These are phyloP conservation scores for Mortierella sp. DNA, from an alignment of 371 early-diverging fungal species.

Conservation along the genomic window DNA sequence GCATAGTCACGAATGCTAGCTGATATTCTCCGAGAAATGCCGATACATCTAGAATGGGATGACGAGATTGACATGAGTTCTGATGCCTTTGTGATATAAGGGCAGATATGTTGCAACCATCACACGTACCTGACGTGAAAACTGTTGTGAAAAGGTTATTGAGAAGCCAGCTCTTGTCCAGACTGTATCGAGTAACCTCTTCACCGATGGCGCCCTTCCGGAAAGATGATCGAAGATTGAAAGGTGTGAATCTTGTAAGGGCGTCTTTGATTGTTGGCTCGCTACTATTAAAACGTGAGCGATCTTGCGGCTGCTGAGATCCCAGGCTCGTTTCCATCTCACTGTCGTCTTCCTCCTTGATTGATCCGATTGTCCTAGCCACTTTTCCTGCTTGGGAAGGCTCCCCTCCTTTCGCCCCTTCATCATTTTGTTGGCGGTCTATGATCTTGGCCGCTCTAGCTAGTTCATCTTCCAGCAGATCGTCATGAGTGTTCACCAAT, in stretches of 20 bases:
- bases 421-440: constrained; percentile 29
- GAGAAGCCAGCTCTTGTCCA: constrained; percentile 92
- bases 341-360: constrained; percentile 55
- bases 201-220: constrained; percentile 76
- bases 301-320: background rate
- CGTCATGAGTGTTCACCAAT: constrained; percentile 60
- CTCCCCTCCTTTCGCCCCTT: constrained; percentile 1
- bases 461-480: constrained; percentile 54
- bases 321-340: constrained; percentile 7
- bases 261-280: background rate
- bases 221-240: constrained; percentile 87
- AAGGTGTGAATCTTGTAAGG: constrained; percentile 61
- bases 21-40: constrained; percentile 46
- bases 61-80: background rate
- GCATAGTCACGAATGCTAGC: constrained; percentile 48
- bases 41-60: constrained; percentile 21
- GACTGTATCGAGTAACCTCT: constrained; percentile 82
- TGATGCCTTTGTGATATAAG: too few species aligned
- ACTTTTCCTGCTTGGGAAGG: background rate
- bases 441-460: constrained; percentile 33
- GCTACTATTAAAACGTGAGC: constrained; percentile 9
- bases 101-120: background rate
- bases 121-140: constrained; percentile 27
- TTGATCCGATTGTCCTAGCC: constrained; percentile 16
- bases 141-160: constrained; percentile 50